Evolutionary conservation across 2,329 filamentous ascomycete species (phyloP).

Genomic region (Cercospora sp.): DNA sequence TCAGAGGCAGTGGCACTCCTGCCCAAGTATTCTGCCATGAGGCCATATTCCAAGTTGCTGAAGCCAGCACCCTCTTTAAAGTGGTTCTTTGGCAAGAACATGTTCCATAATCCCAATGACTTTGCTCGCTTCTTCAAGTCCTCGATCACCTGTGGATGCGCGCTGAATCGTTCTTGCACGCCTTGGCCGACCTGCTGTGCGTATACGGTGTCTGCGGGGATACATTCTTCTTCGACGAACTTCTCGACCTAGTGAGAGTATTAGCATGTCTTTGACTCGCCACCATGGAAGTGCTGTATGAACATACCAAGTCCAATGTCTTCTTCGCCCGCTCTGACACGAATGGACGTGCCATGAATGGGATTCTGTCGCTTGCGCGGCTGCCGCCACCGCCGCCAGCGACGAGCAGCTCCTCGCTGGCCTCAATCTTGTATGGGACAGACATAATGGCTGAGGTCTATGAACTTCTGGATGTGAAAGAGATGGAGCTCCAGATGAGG

Average conservation of each 20-base stretch:
- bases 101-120: slow-evolving; percentile 90
- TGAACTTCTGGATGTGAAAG: neutral
- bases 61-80: slow-evolving; percentile 94
- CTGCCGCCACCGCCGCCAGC: slow-evolving; percentile 31
- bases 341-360: slow-evolving; percentile 59
- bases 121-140: slow-evolving; percentile 83
- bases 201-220: slow-evolving; percentile 74
- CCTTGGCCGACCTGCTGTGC: slow-evolving; percentile 77
- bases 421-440: slow-evolving; percentile 41
- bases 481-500: neutral
- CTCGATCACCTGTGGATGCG: slow-evolving; percentile 79
- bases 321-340: slow-evolving; percentile 84
- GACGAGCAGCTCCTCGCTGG: slow-evolving; percentile 36
- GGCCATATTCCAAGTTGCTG: slow-evolving; percentile 91
- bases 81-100: slow-evolving; percentile 93
- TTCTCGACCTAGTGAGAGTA: slow-evolving; percentile 63
- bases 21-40: slow-evolving; percentile 96
- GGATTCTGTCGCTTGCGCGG: slow-evolving; percentile 58
- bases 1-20: slow-evolving; percentile 82
- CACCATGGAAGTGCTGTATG: neutral
- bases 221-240: slow-evolving; percentile 93
- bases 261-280: neutral
- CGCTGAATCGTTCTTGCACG: slow-evolving; percentile 66
- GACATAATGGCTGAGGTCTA: slow-evolving; percentile 34
- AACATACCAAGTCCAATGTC: slow-evolving; percentile 70